Conservation (phyloP, 2,329 filamentous ascomycete genomes). For the Sclerotinia subarctica region DNA sequence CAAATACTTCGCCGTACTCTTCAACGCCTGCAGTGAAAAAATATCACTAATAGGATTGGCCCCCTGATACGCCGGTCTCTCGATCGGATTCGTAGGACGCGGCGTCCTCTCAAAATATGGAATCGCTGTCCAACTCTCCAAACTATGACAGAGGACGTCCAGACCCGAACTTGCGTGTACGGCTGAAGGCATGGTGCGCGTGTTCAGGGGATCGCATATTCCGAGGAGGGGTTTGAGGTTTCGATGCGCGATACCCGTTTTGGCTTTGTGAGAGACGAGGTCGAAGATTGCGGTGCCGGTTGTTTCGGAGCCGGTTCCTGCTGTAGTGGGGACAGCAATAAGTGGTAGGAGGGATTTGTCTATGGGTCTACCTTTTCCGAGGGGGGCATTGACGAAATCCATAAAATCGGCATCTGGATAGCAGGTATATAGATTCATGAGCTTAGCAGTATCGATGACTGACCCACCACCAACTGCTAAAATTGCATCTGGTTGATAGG, state of each 20-base stretch:
- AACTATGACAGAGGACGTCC: conserved; percentile 90
- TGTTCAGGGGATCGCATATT: conserved; percentile 84
- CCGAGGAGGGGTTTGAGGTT: conserved; percentile 94
- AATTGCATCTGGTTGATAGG: conserved; percentile 80
- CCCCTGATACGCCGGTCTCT: conserved; percentile 91
- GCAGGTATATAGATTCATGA: conserved; percentile 94
- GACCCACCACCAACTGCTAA: conserved; percentile 90
- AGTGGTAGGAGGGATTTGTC: conserved; percentile 68
- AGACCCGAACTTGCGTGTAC: conserved; percentile 90
- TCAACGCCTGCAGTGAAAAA: conserved; percentile 84
- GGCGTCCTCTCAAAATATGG: conserved; percentile 85
- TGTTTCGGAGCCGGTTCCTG: conserved; percentile 87
- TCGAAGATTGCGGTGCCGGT: conserved; percentile 99
- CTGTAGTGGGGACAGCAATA: conserved; percentile 80
- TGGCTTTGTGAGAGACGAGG: conserved; percentile 81
- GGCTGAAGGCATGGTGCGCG: conserved; percentile 89
- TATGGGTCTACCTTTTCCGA: conserved; percentile 80
- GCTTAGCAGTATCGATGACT: conserved; percentile 96
- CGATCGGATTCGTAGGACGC: conserved; percentile 81
- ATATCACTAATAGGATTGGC: conserved; percentile 98
- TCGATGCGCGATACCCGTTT: conserved; percentile 93
- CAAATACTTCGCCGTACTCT: conserved; percentile 84
- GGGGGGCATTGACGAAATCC: conserved; percentile 94
- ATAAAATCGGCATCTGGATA: conserved; percentile 92
- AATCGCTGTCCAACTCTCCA: conserved; percentile 97